Evolutionary conservation across 768 basidiomycete species (phyloP).

Genomic region (Boletus sp.): DNA sequence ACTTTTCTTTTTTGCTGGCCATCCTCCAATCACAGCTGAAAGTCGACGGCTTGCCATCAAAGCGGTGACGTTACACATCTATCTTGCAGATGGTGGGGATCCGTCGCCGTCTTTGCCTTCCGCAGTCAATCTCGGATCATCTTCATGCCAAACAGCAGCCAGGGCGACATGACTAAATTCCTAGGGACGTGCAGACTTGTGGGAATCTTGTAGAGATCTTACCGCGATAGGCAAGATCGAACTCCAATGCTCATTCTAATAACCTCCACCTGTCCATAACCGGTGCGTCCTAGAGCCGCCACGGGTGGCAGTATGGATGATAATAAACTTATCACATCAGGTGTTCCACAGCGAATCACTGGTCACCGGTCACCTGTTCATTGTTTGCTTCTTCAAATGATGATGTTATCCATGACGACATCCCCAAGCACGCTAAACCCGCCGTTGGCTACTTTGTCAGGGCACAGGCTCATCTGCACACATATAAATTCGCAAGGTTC

Average conservation of each 20-base stretch:
- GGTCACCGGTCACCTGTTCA: background rate
- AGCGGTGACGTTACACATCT: too few species aligned
- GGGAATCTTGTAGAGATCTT: background rate
- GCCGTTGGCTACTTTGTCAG: conserved; percentile 4
- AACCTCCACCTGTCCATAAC: background rate
- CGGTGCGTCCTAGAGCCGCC: background rate
- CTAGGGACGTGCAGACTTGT: background rate
- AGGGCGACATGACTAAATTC: background rate
- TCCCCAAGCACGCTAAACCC: conserved; percentile 9
- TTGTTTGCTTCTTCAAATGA: conserved; percentile 2
- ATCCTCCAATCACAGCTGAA: too few species aligned
- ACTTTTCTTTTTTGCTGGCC: too few species aligned
- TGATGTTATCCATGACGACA: conserved; percentile 11
- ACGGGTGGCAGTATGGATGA: background rate
- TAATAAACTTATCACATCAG: background rate
- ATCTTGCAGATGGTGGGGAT: too few species aligned
- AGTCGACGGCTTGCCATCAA: too few species aligned
- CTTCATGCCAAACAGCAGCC: too few species aligned
- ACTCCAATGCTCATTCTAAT: background rate
- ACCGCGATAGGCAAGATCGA: background rate
- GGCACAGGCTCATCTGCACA: background rate
- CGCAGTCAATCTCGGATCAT: background rate
- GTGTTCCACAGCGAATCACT: background rate
- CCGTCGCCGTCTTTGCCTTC: background rate
- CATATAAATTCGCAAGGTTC: background rate